A percentile compares a stretch with the other conserved stretches of the same genome.
These are phyloP conservation scores for Lanmaoa pseudosensibilis DNA, from an alignment of 768 basidiomycete species.

Conservation along the genomic window DNA sequence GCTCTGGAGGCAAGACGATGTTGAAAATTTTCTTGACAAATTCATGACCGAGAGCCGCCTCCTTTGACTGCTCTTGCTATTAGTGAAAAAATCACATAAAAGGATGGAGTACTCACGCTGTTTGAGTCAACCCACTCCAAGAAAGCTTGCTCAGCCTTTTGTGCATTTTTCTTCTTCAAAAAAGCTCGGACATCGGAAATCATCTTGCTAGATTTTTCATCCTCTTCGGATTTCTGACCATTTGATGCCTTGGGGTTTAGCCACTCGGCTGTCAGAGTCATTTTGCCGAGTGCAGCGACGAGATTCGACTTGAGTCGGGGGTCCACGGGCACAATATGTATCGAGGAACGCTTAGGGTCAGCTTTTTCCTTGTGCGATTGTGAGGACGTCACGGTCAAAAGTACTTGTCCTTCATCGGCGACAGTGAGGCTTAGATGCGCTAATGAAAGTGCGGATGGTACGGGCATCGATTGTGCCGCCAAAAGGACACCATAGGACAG, in stretches of 20 bases:
- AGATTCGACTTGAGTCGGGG: slow-evolving; percentile 59
- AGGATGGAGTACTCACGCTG: slow-evolving; percentile 15
- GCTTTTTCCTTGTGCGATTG: slow-evolving; percentile 4
- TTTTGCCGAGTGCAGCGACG: slow-evolving; percentile 60
- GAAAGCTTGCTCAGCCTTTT: slow-evolving; percentile 59
- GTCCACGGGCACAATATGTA: slow-evolving; percentile 59
- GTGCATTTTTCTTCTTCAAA: slow-evolving; percentile 44
- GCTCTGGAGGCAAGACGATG: slow-evolving; percentile 45
- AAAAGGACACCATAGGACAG: slow-evolving; percentile 66
- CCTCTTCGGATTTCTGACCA: slow-evolving; percentile 12
- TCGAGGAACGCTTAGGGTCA: slow-evolving; percentile 43
- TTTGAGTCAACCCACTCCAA: slow-evolving; percentile 56
- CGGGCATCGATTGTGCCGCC: slow-evolving; percentile 49
- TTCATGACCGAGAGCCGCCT: slow-evolving; percentile 37
- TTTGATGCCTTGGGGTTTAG: slow-evolving; percentile 22
- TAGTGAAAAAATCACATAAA: neutral
- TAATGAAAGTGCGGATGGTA: slow-evolving; percentile 45
- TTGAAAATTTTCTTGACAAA: slow-evolving; percentile 62
- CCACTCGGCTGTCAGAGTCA: slow-evolving; percentile 47
- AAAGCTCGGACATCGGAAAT: slow-evolving; percentile 40
- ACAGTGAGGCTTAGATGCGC: slow-evolving; percentile 32
- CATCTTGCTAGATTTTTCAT: slow-evolving; percentile 31
- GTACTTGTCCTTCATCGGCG: slow-evolving; percentile 46
- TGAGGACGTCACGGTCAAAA: slow-evolving; percentile 50
- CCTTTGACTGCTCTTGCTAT: slow-evolving; percentile 16